Conservation (phyloP, 805 yeast species). For the Naumovozyma baii region DNA sequence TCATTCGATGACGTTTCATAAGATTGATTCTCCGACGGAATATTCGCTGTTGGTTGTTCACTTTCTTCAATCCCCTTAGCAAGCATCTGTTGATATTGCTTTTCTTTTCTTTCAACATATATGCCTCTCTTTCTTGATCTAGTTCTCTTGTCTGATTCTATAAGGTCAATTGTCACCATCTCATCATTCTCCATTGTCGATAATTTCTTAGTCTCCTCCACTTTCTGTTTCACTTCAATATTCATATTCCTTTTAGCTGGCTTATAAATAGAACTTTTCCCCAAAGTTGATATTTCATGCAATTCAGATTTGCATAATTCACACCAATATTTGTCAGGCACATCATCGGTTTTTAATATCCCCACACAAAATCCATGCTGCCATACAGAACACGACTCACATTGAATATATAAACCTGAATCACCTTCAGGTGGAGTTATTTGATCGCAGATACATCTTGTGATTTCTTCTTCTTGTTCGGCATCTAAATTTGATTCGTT, state of each 20-base stretch:
- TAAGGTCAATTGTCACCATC: constrained; percentile 5
- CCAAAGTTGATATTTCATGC: constrained; percentile 37
- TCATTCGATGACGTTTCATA: background rate
- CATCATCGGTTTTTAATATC: constrained; percentile 52
- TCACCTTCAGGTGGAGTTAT: constrained; percentile 33
- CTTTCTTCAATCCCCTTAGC: constrained; percentile 32
- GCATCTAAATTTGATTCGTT: background rate
- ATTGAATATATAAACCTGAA: constrained; percentile 63
- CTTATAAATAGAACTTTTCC: constrained; percentile 15
- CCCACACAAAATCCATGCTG: constrained; percentile 96
- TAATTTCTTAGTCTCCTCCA: too few relatives aligned
- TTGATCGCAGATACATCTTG: constrained; percentile 36
- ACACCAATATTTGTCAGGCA: constrained; percentile 87
- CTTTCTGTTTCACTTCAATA: too few relatives aligned
- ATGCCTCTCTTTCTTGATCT: constrained; percentile 32
- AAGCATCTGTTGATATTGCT: constrained; percentile 33
- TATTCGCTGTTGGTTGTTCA: constrained; percentile 25
- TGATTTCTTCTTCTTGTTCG: constrained; percentile 31
- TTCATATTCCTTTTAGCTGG: constrained; percentile 32
- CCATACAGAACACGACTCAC: constrained; percentile 91
- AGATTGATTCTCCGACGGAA: background rate
- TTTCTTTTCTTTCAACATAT: constrained; percentile 32
- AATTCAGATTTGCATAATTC: constrained; percentile 79
- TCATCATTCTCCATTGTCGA: constrained; percentile 21
- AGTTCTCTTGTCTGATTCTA: constrained; percentile 17